Conservation (phyloP, 208 protist genomes). For the Strigomonas culicis region DNA sequence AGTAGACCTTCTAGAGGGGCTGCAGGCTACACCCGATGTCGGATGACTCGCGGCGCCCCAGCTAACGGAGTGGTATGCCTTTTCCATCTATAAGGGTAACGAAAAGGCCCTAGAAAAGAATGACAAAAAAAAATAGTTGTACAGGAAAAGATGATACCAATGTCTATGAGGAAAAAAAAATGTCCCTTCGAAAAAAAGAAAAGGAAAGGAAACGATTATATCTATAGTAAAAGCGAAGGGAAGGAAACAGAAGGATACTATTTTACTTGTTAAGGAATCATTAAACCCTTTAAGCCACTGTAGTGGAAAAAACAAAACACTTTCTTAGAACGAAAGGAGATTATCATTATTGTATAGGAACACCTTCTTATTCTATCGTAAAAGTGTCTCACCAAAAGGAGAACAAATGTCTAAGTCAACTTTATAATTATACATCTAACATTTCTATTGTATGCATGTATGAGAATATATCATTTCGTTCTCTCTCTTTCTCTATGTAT, state of each 20-base stretch:
- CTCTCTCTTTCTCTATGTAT: background rate
- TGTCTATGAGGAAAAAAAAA: conserved; percentile 5
- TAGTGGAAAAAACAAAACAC: conserved; percentile 15
- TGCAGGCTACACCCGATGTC: no score
- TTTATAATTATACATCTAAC: conserved; percentile 2
- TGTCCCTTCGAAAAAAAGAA: background rate
- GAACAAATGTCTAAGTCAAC: conserved; percentile 12
- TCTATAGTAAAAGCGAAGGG: conserved; percentile 11
- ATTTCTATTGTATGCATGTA: background rate
- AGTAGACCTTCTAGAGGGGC: background rate
- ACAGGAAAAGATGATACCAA: background rate
- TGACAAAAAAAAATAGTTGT: conserved; percentile 7
- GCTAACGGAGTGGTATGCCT: background rate
- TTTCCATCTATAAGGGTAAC: background rate
- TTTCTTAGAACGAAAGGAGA: no score
- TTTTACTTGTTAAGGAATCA: conserved; percentile 6
- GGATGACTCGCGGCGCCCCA: no score
- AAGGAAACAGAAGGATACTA: conserved; percentile 4
- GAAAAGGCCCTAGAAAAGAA: background rate
- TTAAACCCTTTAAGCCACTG: background rate
- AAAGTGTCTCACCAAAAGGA: background rate
- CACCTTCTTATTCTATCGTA: background rate
- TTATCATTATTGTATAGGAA: no score
- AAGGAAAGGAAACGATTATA: background rate
- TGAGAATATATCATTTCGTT: background rate